Evolutionary conservation across 1,284 basidiomycete genomes (phyloP).

Genomic region (Mycena citricolor): DNA sequence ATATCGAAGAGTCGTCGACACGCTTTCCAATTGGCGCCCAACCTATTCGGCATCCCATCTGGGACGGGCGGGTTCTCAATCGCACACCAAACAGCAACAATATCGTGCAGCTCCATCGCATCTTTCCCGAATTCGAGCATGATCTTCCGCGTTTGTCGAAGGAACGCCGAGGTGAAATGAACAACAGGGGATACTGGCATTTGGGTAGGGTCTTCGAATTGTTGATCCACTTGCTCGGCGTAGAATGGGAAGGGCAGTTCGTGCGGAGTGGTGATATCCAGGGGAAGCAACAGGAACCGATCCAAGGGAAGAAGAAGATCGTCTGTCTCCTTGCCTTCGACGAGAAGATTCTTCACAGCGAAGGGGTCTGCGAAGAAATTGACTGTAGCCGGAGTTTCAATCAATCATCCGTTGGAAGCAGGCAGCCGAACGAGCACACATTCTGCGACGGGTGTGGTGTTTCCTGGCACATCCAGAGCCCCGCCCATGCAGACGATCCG

Average conservation of each 20-base stretch:
- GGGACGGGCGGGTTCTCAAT: constrained; percentile 59
- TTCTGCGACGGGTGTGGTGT: constrained; percentile 81
- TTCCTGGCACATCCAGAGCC: constrained; percentile 91
- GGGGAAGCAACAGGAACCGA: constrained; percentile 70
- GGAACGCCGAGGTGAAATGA: constrained; percentile 79
- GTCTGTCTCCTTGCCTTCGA: constrained; percentile 34
- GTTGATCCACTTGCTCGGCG: constrained; percentile 50
- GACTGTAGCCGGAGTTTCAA: constrained; percentile 49
- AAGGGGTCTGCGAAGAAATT: constrained; percentile 95
- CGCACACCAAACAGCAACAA: constrained; percentile 80
- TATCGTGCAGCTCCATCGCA: constrained; percentile 84
- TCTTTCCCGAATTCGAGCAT: constrained; percentile 77
- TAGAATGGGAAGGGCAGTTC: constrained; percentile 73
- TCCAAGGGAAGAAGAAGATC: constrained; percentile 52
- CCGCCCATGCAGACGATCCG: constrained; percentile 93
- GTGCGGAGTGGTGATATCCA: constrained; percentile 82
- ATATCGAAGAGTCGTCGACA: constrained; percentile 60
- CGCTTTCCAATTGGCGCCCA: constrained; percentile 54
- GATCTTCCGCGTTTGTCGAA: constrained; percentile 71
- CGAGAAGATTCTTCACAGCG: constrained; percentile 70
- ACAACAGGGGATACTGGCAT: constrained; percentile 53
- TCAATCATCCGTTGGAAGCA: constrained; percentile 8
- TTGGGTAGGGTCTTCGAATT: constrained; percentile 46
- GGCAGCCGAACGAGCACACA: constrained; percentile 41
- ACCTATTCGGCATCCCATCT: constrained; percentile 27